A percentile compares a stretch with the other conserved stretches of the same genome.
Conservation (phyloP, 805 yeast genomes). For the Naumovozyma castellii region DNA sequence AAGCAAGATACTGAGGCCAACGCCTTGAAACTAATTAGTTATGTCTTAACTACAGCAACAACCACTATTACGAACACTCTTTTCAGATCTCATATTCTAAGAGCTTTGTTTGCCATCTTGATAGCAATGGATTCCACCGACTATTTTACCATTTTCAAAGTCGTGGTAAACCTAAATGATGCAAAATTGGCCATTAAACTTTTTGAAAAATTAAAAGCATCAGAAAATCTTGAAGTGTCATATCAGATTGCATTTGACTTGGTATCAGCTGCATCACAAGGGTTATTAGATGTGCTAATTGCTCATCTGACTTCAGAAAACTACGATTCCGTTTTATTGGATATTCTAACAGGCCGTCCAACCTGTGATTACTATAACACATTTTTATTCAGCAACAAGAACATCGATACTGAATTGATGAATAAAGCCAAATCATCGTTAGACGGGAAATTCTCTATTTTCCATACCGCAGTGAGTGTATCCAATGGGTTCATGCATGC, state of each 20-base stretch:
- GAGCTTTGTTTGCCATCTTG: slow-evolving; percentile 51
- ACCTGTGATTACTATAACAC: slow-evolving; percentile 89
- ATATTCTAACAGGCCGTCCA: slow-evolving; percentile 82
- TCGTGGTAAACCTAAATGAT: slow-evolving; percentile 82
- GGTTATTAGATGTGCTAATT: slow-evolving; percentile 54
- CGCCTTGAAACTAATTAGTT: slow-evolving; percentile 50
- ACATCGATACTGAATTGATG: slow-evolving; percentile 73
- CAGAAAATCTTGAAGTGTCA: slow-evolving; percentile 50
- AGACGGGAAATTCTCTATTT: slow-evolving; percentile 88
- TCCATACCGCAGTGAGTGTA: slow-evolving; percentile 92
- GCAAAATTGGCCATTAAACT: slow-evolving; percentile 56
- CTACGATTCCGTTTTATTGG: slow-evolving; percentile 41
- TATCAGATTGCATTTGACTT: slow-evolving; percentile 93
- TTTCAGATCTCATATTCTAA: slow-evolving; percentile 59
- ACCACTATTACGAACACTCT: slow-evolving; percentile 53
- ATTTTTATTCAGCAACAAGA: slow-evolving; percentile 75
- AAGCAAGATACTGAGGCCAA: slow-evolving; percentile 40
- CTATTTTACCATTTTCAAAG: slow-evolving; percentile 73
- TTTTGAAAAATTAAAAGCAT: slow-evolving; percentile 44
- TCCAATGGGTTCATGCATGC: slow-evolving; percentile 91
- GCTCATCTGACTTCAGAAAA: slow-evolving; percentile 31
- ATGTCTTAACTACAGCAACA: slow-evolving; percentile 66
- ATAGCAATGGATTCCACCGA: slow-evolving; percentile 57
- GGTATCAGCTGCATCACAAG: slow-evolving; percentile 86
- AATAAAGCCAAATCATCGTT: slow-evolving; percentile 70